These are phyloP conservation scores for Flaveria floridana DNA, from an alignment of 140 eudicot genomes.

Conservation along the genomic window DNA sequence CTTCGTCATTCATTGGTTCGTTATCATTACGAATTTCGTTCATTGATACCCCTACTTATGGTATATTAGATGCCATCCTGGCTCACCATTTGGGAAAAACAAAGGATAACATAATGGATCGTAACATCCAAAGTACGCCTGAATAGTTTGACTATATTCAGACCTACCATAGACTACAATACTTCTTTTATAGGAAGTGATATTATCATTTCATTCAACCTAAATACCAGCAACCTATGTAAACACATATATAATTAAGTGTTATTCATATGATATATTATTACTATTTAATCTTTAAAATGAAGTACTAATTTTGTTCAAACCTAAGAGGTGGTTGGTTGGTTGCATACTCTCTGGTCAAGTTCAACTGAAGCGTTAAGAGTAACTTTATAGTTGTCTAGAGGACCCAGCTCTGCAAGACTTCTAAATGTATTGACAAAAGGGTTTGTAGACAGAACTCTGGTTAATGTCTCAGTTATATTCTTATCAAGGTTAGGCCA, in stretches of 20 bases:
- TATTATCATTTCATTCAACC: not conserved
- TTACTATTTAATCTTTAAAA: not conserved
- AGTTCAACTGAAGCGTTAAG: not conserved
- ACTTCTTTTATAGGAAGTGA: not conserved
- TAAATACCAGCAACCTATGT: not conserved
- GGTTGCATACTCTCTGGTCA: not conserved
- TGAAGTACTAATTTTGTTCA: not conserved
- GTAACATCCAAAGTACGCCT: too few relatives aligned
- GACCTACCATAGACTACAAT: too few relatives aligned
- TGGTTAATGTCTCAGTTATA: too few relatives aligned
- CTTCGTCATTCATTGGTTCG: not conserved
- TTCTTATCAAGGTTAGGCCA: not conserved
- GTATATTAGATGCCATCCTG: not conserved
- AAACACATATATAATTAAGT: too few relatives aligned
- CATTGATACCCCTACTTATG: too few relatives aligned
- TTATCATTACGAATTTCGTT: not conserved
- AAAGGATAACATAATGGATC: too few relatives aligned
- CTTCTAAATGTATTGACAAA: not conserved
- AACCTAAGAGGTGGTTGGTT: not conserved
- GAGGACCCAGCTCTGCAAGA: not conserved
- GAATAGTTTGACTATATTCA: too few relatives aligned
- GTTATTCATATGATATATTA: too few relatives aligned
- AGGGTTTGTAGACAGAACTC: too few relatives aligned
- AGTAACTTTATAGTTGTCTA: not conserved
- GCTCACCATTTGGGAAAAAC: too few relatives aligned